These are phyloP conservation scores for Hyaloraphidium curvatum DNA, from an alignment of 192 early-diverging fungal species.

Conservation along the genomic window DNA sequence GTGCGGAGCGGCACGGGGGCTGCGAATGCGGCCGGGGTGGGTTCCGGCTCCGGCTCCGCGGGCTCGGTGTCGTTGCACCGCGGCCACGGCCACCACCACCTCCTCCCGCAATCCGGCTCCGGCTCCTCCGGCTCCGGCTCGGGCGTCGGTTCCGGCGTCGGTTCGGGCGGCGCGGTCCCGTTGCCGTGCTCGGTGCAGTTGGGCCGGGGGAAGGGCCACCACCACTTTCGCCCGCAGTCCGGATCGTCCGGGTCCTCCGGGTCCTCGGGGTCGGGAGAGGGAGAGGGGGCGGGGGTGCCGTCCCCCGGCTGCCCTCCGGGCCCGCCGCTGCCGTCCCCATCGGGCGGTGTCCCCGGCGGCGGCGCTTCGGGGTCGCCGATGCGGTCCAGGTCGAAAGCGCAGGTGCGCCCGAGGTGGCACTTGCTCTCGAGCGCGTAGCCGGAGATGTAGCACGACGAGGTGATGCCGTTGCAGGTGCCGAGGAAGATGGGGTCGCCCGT, in stretches of 20 bases:
- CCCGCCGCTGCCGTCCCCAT: not conserved
- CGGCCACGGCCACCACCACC: slow-evolving; percentile 24
- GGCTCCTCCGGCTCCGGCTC: not conserved
- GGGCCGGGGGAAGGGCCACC: slow-evolving; percentile 56
- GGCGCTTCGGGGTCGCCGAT: not conserved
- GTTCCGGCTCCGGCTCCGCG: not conserved
- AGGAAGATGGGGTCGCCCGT: slow-evolving; percentile 78
- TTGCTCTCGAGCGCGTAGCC: slow-evolving; percentile 58
- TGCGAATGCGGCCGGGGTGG: not conserved
- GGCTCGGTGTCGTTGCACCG: not conserved
- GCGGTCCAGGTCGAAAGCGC: slow-evolving; percentile 39
- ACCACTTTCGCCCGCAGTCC: slow-evolving; percentile 56
- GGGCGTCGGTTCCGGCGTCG: not conserved
- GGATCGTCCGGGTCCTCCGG: slow-evolving; percentile 42
- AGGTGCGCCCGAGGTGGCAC: slow-evolving; percentile 61
- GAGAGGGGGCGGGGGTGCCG: slow-evolving; percentile 72
- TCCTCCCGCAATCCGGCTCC: slow-evolving; percentile 34
- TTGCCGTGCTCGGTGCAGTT: slow-evolving; percentile 39
- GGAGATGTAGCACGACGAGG: slow-evolving; percentile 42
- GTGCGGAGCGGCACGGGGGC: not conserved
- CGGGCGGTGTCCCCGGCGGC: not conserved
- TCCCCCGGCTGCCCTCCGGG: slow-evolving; percentile 85
- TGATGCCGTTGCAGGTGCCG: slow-evolving; percentile 55
- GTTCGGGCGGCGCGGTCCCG: not conserved
- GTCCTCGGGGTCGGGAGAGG: slow-evolving; percentile 54